Base-by-base conservation (phyloP, 257 asterid species). In the Solanum rostratum region DNA sequence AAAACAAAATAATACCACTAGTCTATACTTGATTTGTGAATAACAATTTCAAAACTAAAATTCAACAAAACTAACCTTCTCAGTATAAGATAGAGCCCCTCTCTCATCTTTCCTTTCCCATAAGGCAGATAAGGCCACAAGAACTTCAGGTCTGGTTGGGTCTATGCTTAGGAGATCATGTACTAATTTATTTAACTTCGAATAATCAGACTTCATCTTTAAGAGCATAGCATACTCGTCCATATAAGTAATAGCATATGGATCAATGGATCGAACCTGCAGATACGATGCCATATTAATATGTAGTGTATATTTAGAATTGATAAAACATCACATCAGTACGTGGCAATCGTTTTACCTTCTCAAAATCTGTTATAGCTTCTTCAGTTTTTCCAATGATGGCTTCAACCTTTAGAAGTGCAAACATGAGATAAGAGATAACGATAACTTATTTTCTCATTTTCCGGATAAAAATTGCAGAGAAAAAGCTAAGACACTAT, bases 141-240 rank as follows among this genome's bases (percentile, higher is more conserved):
- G 93, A 73, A 94, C 97, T 92, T 97, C 99, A 87, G 99, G 98
- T 86, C 92, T 90, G 69, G 97, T 84, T 65, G 98, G 96, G 91
- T 97, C 98, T 50, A 92, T 92, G 87, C 85, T 91, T 88, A 97
- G 85, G 39, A 97, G 89, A 88, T 97, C 99, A 86, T 94, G 97
- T 74, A 95, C 95, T 89, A 97, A 89, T 84, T 93, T 97, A 87
- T 91, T 93, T 82, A 97, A 89, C 93, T 93, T 97, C 84, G 94
- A 89, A 86, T 79, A 50, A 65, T 97, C 99, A 76, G 97, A 88
- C 81, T 94, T 94, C 85, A 90, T 89, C 94, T 97, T 97, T 84
- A 97, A 94, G 86, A 97, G 97, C 97, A 97, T 91, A n/a, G 99
- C 98, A 89, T 97, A 97, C 94, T 97, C 99, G 87, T 97, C 99